Conservation (phyloP, 1,284 basidiomycete species). For the Clitocybe nebularis region DNA sequence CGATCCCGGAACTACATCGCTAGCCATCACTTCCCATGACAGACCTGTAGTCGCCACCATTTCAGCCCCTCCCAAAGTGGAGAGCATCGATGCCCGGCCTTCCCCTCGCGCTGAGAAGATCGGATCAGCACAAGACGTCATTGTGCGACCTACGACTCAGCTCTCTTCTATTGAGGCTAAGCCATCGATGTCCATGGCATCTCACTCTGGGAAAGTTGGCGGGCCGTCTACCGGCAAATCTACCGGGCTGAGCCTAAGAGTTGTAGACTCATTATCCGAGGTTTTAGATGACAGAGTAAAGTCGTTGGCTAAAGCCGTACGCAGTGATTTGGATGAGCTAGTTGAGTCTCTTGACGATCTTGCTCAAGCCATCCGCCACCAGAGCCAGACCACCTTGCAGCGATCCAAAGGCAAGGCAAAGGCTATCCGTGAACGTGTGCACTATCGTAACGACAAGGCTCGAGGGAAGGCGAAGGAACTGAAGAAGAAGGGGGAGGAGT, state of each 20-base stretch:
- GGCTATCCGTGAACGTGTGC: slow-evolving; percentile 43
- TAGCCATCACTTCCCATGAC: slow-evolving; percentile 33
- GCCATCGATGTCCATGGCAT: slow-evolving; percentile 17
- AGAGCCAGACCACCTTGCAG: slow-evolving; percentile 40
- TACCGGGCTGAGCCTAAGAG: slow-evolving; percentile 38
- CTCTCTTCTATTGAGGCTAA: slow-evolving; percentile 16
- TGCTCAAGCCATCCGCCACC: slow-evolving; percentile 42
- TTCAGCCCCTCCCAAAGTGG: slow-evolving; percentile 21
- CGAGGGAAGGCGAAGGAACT: slow-evolving; percentile 54
- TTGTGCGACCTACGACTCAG: slow-evolving; percentile 22
- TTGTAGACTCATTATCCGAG: slow-evolving; percentile 46
- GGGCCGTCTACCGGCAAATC: slow-evolving; percentile 23
- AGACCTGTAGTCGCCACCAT: slow-evolving; percentile 22
- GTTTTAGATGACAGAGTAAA: slow-evolving; percentile 45
- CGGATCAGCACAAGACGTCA: slow-evolving; percentile 22
- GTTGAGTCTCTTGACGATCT: slow-evolving; percentile 61
- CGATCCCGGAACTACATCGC: slow-evolving; percentile 38
- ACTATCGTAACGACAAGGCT: slow-evolving; percentile 52
- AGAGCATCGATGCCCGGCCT: slow-evolving; percentile 20
- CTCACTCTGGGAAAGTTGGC: slow-evolving; percentile 18
- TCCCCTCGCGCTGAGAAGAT: slow-evolving; percentile 18
- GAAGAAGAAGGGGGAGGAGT: slow-evolving; percentile 39
- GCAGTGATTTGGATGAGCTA: slow-evolving; percentile 53
- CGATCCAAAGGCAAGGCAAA: slow-evolving; percentile 45
- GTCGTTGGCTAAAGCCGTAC: slow-evolving; percentile 37